Conservation (phyloP, 2,329 filamentous ascomycete species). For the Colletotrichum caudatum region DNA sequence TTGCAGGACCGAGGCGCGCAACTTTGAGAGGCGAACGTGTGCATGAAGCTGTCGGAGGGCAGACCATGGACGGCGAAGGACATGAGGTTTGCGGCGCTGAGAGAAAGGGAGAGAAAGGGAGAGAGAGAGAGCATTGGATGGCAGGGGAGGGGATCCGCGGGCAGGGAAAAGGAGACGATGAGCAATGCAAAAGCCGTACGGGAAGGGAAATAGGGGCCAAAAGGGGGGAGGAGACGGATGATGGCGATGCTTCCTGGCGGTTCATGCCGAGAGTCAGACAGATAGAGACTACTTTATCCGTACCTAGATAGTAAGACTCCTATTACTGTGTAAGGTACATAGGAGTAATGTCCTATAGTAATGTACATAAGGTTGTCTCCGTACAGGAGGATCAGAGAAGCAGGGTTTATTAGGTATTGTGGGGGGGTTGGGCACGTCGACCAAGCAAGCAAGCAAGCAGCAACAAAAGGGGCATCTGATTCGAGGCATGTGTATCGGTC, state of each 20-base stretch:
- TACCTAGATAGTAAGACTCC: too few relatives aligned
- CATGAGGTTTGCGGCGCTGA: neutral
- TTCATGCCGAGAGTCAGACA: neutral
- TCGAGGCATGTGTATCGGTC: too few relatives aligned
- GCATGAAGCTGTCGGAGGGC: slow-evolving; percentile 29
- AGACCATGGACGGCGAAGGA: slow-evolving; percentile 26
- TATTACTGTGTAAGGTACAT: too few relatives aligned
- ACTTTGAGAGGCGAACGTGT: neutral
- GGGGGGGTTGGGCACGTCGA: too few relatives aligned
- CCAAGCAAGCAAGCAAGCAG: neutral
- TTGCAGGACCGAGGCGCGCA: neutral
- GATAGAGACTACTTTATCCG: neutral
- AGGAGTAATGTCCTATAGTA: too few relatives aligned
- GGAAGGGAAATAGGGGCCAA: neutral
- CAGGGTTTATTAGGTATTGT: too few relatives aligned
- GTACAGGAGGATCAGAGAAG: too few relatives aligned
- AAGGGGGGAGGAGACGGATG: neutral
- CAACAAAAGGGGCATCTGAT: too few relatives aligned
- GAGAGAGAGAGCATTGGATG: slow-evolving; percentile 21
- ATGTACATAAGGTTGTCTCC: neutral
- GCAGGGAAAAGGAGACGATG: neutral
- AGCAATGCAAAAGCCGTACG: neutral
- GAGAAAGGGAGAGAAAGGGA: neutral
- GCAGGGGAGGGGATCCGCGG: slow-evolving; percentile 3
- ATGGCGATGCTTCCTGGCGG: neutral